Evolutionary conservation across 768 basidiomycete species (phyloP).

Genomic region (Serendipita sp.): DNA sequence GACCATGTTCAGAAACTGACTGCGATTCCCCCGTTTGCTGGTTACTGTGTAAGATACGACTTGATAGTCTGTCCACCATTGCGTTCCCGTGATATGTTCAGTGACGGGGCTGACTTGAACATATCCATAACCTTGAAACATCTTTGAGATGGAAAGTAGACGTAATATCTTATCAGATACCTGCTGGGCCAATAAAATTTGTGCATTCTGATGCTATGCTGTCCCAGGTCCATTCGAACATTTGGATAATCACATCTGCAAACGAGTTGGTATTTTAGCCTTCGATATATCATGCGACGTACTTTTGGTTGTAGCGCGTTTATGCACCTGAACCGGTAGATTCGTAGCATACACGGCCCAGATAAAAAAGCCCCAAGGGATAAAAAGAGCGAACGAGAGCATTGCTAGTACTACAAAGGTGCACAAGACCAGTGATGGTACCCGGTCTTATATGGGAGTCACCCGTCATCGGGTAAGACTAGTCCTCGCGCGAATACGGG

Average conservation of each 20-base stretch:
- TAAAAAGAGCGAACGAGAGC: neutral
- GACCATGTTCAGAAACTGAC: constrained; percentile 35
- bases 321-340: neutral
- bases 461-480: too few relatives aligned
- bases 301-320: neutral
- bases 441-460: too few relatives aligned
- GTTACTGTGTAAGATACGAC: constrained; percentile 49
- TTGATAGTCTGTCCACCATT: constrained; percentile 69
- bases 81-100: constrained; percentile 39
- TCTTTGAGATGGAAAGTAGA: neutral
- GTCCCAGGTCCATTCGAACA: constrained; percentile 55
- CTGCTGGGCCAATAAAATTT: constrained; percentile 49
- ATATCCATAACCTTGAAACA: constrained; percentile 32
- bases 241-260: constrained; percentile 41
- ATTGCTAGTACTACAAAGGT: neutral
- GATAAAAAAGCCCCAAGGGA: neutral
- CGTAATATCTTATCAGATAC: constrained; percentile 13
- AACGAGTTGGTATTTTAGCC: neutral
- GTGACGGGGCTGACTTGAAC: constrained; percentile 46
- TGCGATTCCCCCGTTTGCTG: constrained; percentile 46
- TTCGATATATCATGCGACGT: too few relatives aligned
- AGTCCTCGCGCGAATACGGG: too few relatives aligned
- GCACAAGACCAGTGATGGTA: too few relatives aligned
- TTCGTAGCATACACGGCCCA: neutral
- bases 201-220: constrained; percentile 44